A percentile compares a stretch with the other conserved stretches of the same genome.
Evolutionary conservation across 192 early-diverging fungal species (phyloP).

Genomic region (Chytriomyces confervae): DNA sequence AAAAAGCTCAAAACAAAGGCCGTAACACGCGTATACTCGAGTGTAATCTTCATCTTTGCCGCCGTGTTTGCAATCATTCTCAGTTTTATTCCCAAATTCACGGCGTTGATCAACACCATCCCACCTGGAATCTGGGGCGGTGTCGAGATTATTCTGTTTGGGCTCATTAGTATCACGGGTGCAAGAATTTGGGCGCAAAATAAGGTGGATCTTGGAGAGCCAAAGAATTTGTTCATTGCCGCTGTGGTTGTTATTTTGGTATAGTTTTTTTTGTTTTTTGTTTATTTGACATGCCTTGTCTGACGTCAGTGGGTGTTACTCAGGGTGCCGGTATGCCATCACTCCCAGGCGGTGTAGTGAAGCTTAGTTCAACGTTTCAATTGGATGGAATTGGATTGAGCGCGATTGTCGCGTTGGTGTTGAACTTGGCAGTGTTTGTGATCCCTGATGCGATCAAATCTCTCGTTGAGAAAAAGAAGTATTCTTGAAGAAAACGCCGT

Average conservation of each 20-base stretch:
- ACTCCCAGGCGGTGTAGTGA: constrained; percentile 25
- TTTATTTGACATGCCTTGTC: no score
- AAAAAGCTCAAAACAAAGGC: no score
- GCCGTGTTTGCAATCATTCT: constrained; percentile 60
- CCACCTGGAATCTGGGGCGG: constrained; percentile 64
- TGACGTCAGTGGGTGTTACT: no score
- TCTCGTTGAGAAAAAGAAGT: neutral
- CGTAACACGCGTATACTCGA: constrained; percentile 62
- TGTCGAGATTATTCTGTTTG: constrained; percentile 58
- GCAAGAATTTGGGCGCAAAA: constrained; percentile 64
- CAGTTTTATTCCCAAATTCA: constrained; percentile 65
- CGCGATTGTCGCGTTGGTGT: constrained; percentile 46
- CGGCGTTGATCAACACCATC: constrained; percentile 59
- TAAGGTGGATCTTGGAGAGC: constrained; percentile 58
- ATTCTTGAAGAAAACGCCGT: no score
- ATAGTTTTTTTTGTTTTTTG: neutral
- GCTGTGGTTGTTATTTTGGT: constrained; percentile 55
- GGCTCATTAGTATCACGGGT: constrained; percentile 61
- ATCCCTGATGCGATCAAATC: neutral
- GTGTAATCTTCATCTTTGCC: constrained; percentile 59
- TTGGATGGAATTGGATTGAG: constrained; percentile 58
- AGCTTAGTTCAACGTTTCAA: constrained; percentile 48
- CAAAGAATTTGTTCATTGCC: constrained; percentile 58
- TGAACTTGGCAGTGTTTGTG: constrained; percentile 15
- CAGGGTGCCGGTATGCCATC: constrained; percentile 55